Base-by-base conservation (phyloP, 345 rosid genomes). In the Orychophragmus violaceus region DNA sequence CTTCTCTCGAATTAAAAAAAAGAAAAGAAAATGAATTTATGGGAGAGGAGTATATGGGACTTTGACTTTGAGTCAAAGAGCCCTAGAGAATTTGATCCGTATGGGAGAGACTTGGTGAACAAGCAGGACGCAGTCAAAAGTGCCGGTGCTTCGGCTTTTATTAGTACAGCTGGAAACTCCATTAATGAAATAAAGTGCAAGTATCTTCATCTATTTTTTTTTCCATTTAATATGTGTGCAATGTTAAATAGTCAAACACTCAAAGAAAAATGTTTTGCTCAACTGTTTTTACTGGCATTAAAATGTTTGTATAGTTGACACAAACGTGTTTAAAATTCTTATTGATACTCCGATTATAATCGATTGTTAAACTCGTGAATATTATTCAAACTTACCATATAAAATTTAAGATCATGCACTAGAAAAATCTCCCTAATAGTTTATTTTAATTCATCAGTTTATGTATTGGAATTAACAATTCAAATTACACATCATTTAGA, bases 101-200 rank as follows among this genome's bases (percentile, higher is more conserved):
- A 23, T 55, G 58, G 54, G 42, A 55, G 59, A 64, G 66, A 22
- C 71, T 72, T 72, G 71, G 66, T 60, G 76, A 49, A 39, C 60
- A 65, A 72, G 76, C 29, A 13, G 53, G 54, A 72, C 44, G 5
- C 54, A 71, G 76, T 72, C 71, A 63, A 72, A 65, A 65, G 12
- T 58, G 76, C 52, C 71, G 76, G 76, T 72, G 71, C 64, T 33
- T 13, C 54, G 14, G 28, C 76, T 28, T 64, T 72, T 57, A 24
- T 64, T 72, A 54, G 71, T 57, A 49, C 44, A 37, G 76, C 64
- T 72, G 71, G 71, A 28, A 14, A 29, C 2, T 70, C 56, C 46
- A 70, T 61, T 59, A 51, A 53, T 52, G 53, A 23, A 25, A 46
- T 33, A 5, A 58, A 37, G 32, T 60, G 54, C 30, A 21, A 18